Base-by-base conservation (phyloP, 2,329 filamentous ascomycete genomes). In the Tympanopsis confertula region DNA sequence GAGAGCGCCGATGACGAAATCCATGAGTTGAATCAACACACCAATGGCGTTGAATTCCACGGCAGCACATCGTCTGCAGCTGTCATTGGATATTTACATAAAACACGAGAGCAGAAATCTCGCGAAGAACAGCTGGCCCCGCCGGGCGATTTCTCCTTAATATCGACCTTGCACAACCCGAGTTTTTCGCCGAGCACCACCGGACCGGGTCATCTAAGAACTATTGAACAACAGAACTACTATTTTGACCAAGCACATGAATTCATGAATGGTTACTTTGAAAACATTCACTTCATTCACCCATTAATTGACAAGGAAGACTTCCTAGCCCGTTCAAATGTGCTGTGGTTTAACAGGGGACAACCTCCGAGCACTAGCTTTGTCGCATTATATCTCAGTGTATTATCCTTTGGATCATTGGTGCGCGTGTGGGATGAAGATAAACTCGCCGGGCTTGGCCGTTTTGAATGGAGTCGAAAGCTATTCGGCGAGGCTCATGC, bases 251-350 rank as follows among this genome's bases (percentile, higher is more conserved):
- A 68, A 33, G 63, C 62, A 5, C 59, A 62, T 40, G 46, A 56
- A 2, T 68, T 69, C 22, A 51, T 68, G 37, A 59, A 65, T 41
- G 58, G 56, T 12, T 68, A 66, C 49, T 68, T 69, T 38, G 58
- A 63, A 12, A 66, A 62, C 22, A 56, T 68, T 4, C 65, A 68
- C 42, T 63, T 63, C 39, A 58, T 68, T 12, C 63, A 68, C 26
- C 65, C 65, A 0, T 56, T 68, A 3, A 56, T 68, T 15, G 63
- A 68, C 37, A 66, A 66, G 46, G 54, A 59, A 5, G 49, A 53
- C 15, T 68, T 68, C 24, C 44, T 65, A 3, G 39, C 53, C 26
- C 56, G 59, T 12, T 65, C 63, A 38, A 59, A 67, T 40, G 49
- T 58, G 15, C 47, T 66, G 1, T 66, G 63, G 64, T 54, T 62